A percentile compares a stretch with the other conserved stretches of the same genome.
Evolutionary conservation across 2,329 filamentous ascomycete species (phyloP).

Genomic region (Sordariomycetes sp.): DNA sequence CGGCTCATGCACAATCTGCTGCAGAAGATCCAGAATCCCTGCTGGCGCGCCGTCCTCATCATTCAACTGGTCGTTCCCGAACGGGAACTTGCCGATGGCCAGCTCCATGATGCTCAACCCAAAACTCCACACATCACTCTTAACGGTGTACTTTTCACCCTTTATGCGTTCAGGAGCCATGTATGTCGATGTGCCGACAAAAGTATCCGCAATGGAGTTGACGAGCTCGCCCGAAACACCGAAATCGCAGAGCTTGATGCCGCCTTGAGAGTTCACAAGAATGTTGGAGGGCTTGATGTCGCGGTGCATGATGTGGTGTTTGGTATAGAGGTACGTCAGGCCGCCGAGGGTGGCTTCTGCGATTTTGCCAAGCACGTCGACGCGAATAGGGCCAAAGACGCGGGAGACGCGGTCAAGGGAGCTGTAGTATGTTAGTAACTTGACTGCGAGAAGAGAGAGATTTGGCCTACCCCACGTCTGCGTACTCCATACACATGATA

Average conservation of each 20-base stretch:
- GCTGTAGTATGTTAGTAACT: conserved; percentile 35
- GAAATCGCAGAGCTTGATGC: conserved; percentile 97
- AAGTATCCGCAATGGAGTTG: conserved; percentile 96
- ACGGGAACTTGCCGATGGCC: conserved; percentile 95
- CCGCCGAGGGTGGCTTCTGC: conserved; percentile 91
- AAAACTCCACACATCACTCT: conserved; percentile 98
- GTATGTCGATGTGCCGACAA: conserved; percentile 97
- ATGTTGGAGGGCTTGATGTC: conserved; percentile 99
- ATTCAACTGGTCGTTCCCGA: conserved; percentile 63
- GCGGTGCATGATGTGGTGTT: conserved; percentile 97
- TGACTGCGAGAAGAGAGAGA: neutral
- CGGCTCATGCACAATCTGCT: conserved; percentile 95
- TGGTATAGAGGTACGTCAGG: conserved; percentile 87
- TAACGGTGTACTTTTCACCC: conserved; percentile 93
- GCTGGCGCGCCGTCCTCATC: conserved; percentile 78
- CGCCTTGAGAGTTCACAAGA: conserved; percentile 84
- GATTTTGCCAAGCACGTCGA: conserved; percentile 96
- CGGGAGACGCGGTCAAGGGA: conserved; percentile 89
- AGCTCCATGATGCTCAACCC: conserved; percentile 93
- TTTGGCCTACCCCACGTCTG: conserved; percentile 87
- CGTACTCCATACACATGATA: conserved; percentile 99
- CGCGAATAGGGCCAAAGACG: conserved; percentile 88
- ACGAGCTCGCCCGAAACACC: conserved; percentile 97
- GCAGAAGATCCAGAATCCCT: conserved; percentile 88
- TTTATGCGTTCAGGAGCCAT: conserved; percentile 99